Base-by-base conservation (phyloP, 768 basidiomycete genomes). In the Pleurotus salmoneostramineus region DNA sequence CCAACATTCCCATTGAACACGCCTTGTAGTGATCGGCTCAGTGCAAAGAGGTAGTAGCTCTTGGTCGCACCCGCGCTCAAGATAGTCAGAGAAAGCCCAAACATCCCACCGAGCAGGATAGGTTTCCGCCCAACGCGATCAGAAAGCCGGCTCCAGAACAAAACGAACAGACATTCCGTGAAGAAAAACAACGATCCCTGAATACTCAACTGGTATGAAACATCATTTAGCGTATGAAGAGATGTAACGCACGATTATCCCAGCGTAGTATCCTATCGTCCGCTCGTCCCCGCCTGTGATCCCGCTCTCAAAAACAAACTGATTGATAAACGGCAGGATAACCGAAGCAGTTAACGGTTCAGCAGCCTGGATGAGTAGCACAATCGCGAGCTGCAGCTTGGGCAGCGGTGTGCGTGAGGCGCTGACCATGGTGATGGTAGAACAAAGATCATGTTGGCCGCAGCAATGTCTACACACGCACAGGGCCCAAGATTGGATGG, bases 141-240 rank as follows among this genome's bases (percentile, higher is more conserved):
- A 1, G 83, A 84, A 12, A 73, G 57, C 27, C 79, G 74, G 58
- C 80, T 80, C 83, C 83, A 83, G 58, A 78, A 77, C 50, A 83
- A 71, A 0, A 77, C 71, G 1, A 77, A 78, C 10, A 77, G 27
- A 3, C 80, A 79, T 54, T 84, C 79, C 0, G 78, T 72, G 8
- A 72, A 64, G 57, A 76, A 84, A 63, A 83, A 84, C 10, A 82
- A 63, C 3, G 80, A 81, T 64, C 83, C 81, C 82, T 83, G 44
- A 45, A 45, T 45, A 45, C 6, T 14, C 12, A 45, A 17, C 11
- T 45, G n/a, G 11, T 15, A 40, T 2, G 37, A 8, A n/a, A 40
- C 37, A 8, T 40, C 37, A 40, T 27, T 40, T 2, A 40, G n/a
- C 8, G 37, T n/a, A 40, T 45, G 44, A 15, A 17, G 6, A 11